Conservation (phyloP, 345 rosid genomes). For the Citropsis articulata region DNA sequence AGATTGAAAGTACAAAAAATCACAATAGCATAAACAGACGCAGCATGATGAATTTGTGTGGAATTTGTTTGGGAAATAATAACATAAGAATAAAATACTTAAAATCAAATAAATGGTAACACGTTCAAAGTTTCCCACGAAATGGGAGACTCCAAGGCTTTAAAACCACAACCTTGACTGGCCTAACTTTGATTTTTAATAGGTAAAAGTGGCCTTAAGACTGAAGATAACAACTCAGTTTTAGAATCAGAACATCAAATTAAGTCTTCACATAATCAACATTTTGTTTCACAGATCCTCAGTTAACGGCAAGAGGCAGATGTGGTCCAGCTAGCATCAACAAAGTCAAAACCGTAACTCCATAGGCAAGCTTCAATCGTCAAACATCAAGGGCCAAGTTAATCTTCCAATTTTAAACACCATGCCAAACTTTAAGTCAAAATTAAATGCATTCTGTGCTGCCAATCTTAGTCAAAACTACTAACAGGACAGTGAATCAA, state of each 20-base stretch:
- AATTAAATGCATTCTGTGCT: background rate
- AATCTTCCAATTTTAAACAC: background rate
- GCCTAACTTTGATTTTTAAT: background rate
- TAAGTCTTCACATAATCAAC: background rate
- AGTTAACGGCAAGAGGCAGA: background rate
- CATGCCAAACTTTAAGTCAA: background rate
- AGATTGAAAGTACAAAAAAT: background rate
- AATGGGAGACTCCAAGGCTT: background rate
- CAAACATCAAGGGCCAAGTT: background rate
- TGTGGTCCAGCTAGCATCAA: background rate
- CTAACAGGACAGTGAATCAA: background rate
- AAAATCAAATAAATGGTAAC: background rate
- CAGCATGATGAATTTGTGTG: background rate
- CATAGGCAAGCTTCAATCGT: background rate
- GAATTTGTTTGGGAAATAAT: background rate
- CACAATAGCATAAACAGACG: background rate
- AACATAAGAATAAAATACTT: background rate
- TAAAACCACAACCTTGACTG: background rate
- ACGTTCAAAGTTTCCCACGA: background rate
- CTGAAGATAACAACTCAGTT: background rate
- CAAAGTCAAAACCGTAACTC: slow-evolving; percentile 2
- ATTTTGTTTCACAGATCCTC: background rate
- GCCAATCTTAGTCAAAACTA: background rate
- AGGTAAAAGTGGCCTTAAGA: background rate
- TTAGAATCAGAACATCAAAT: background rate